Conservation (phyloP, 805 yeast species). For the Sugiyamaella americana region DNA sequence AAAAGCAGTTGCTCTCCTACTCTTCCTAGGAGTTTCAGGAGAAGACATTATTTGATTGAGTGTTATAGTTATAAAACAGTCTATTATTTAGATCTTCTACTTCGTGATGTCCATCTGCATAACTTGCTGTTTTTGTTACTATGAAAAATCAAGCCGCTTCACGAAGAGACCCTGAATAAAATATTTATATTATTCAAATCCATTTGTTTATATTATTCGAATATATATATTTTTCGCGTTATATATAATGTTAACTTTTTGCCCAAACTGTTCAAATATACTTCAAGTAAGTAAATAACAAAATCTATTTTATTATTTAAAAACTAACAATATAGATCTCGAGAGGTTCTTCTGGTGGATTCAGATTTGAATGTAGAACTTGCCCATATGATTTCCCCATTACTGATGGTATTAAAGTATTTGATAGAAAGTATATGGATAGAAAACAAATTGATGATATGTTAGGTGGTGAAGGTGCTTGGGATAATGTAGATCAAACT, state of each 20-base stretch:
- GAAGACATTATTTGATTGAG: too few species aligned
- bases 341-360: constrained; percentile 47
- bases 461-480: constrained; percentile 92
- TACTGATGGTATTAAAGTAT: constrained; percentile 65
- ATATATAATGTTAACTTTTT: constrained; percentile 76
- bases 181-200: too few species aligned
- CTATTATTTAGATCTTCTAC: too few species aligned
- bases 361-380: constrained; percentile 79
- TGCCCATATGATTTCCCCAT: constrained; percentile 95
- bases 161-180: too few species aligned
- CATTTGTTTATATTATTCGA: too few species aligned
- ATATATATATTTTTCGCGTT: too few species aligned
- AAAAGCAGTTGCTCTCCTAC: constrained; percentile 8
- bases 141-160: too few species aligned
- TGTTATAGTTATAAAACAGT: too few species aligned
- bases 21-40: constrained; percentile 10
- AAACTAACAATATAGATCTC: constrained; percentile 37
- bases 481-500: constrained; percentile 99
- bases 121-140: too few species aligned
- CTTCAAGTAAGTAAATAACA: constrained; percentile 43
- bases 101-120: too few species aligned
- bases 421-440: constrained; percentile 73
- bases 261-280: constrained; percentile 94
- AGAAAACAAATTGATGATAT: constrained; percentile 94
- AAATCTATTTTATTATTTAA: constrained; percentile 5